A percentile compares a stretch with the other conserved stretches of the same genome.
Evolutionary conservation across 306 rosid genomes (phyloP).

Genomic region (Gastrolobium bilobum): DNA sequence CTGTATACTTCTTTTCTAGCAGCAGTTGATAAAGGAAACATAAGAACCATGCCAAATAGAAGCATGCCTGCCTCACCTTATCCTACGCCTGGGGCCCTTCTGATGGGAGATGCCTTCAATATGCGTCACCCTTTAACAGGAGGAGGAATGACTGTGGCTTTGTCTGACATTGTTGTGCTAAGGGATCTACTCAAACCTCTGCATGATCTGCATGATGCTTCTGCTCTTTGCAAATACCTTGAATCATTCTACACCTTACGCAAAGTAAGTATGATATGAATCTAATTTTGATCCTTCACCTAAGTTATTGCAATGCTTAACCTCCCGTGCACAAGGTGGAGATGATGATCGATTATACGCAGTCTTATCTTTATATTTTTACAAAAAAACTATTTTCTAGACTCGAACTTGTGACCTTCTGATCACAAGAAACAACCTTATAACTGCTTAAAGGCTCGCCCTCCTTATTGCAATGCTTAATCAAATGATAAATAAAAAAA

Average conservation of each 20-base stretch:
- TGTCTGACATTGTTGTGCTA: conserved; percentile 73
- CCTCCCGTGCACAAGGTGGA: neutral
- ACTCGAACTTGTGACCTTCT: too few relatives aligned
- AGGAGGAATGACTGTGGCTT: conserved; percentile 94
- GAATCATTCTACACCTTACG: conserved; percentile 69
- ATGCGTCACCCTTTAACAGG: conserved; percentile 97
- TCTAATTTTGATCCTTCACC: neutral
- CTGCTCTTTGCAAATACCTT: conserved; percentile 63
- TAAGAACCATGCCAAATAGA: conserved; percentile 80
- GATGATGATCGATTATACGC: too few relatives aligned
- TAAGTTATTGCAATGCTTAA: neutral
- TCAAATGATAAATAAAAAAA: neutral
- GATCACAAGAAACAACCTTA: too few relatives aligned
- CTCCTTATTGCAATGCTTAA: neutral
- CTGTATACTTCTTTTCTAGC: conserved; percentile 65
- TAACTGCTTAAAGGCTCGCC: neutral
- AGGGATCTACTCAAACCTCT: conserved; percentile 65
- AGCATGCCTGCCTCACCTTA: conserved; percentile 85
- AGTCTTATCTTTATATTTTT: too few relatives aligned
- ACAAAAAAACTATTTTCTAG: too few relatives aligned
- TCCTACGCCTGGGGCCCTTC: conserved; percentile 81
- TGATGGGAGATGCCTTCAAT: conserved; percentile 93
- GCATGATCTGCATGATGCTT: conserved; percentile 59
- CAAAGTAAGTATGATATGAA: conserved; percentile 49
- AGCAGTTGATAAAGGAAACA: conserved; percentile 78